Evolutionary conservation across 2,329 filamentous ascomycete species (phyloP).

Genomic region (Alternaria arborescens): DNA sequence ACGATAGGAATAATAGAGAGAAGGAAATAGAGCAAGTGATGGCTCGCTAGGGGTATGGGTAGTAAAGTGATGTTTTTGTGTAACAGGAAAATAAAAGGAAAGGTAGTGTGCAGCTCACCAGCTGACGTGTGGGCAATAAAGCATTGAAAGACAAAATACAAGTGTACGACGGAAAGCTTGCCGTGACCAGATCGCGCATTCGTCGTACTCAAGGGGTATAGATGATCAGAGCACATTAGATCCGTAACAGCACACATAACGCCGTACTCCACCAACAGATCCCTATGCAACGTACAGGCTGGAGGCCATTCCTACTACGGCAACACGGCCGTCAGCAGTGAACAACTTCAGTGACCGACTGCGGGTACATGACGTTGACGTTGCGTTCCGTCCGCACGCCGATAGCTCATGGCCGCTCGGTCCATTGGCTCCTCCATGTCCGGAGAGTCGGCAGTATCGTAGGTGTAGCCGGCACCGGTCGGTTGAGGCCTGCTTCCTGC

Average conservation of each 20-base stretch:
- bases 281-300: constrained; percentile 3
- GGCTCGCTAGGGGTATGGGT: constrained; percentile 7
- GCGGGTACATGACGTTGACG: constrained; percentile 50
- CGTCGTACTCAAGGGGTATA: constrained; percentile 29
- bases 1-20: not conserved
- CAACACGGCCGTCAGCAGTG: constrained; percentile 17
- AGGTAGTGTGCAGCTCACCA: constrained; percentile 4
- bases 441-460: constrained; percentile 46
- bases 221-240: constrained; percentile 25
- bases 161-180: not conserved
- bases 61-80: constrained; percentile 4
- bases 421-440: constrained; percentile 54
- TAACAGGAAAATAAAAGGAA: constrained; percentile 4
- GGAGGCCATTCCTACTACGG: constrained; percentile 1
- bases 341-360: constrained; percentile 33
- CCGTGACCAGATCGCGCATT: constrained; percentile 22
- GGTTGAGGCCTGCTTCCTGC: constrained; percentile 55
- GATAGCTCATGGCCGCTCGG: constrained; percentile 55
- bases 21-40: not conserved
- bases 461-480: constrained; percentile 39
- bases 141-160: not conserved
- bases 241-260: constrained; percentile 23
- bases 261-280: constrained; percentile 23
- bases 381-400: constrained; percentile 57
- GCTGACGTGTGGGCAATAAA: constrained; percentile 8